Base-by-base conservation (phyloP, 2,329 filamentous ascomycete species). In the Bipolaris sorokiniana region DNA sequence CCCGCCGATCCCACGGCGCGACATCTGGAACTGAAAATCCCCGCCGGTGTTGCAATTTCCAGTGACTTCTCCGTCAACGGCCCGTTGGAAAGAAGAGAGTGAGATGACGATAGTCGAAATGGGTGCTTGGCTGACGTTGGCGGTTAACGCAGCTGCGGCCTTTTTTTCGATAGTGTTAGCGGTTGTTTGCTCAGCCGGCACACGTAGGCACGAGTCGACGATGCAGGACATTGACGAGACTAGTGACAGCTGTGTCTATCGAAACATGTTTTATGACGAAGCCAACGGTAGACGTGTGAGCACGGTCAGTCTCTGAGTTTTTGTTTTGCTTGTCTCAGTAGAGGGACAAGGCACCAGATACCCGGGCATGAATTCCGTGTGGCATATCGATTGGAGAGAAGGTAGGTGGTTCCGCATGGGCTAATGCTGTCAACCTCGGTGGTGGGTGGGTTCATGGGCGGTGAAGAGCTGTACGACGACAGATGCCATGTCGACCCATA, bases 191-290 rank as follows among this genome's bases (percentile, higher is more conserved):
- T 16, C 10, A 16, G 38, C 20, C 22, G 31, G 38, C 16, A 31
- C 26, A 34, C 34, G 18, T 42, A 42, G 45, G 26, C 42, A 22
- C 34, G 20, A 38, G 13, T 48, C 46, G 33, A 37, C 9, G 15
- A 16, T 45, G 23, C 16, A 33, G 23, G 34, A 22, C 38, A 16
- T 42, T 51, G 34, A n/a, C 16, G 33, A 31, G 28, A 13, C 47
- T 51, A 51, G 15, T 15, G 31, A 22, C n/a, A 46, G 28, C 40
- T 40, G n/a, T 55, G n/a, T 51, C 45, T 45, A 51, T 51, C 52
- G 52, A 55, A 55, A 55, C 52, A 48, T 40, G 52, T 55, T 55
- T 55, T 22, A 36, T 42, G 40, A 28, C 47, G 31, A 40, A 18
- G 48, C 26, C 23, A 45, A 37, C n/a, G 36, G 23, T 4, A 31